Evolutionary conservation across 2,329 filamentous ascomycete genomes (phyloP).

Genomic region (Fonsecaea nubica): DNA sequence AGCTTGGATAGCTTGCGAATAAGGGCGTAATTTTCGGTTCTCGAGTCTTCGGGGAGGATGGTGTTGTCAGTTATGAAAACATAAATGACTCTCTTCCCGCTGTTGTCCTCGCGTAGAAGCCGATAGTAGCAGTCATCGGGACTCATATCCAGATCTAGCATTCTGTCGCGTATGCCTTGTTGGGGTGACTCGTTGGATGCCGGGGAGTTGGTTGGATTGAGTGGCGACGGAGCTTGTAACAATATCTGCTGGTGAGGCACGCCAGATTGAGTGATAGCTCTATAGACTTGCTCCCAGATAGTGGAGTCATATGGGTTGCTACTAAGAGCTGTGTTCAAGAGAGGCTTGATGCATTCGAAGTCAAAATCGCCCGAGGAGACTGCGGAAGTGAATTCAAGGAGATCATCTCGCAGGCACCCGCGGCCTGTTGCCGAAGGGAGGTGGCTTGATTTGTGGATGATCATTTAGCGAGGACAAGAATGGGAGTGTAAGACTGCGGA

Average conservation of each 20-base stretch:
- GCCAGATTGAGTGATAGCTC: background rate
- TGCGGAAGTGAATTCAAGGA: background rate
- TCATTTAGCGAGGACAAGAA: background rate
- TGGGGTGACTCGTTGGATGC: background rate
- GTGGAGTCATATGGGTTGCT: background rate
- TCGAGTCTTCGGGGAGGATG: background rate
- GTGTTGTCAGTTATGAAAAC: background rate
- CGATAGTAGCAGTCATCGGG: background rate
- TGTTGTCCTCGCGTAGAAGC: background rate
- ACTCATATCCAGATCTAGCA: background rate
- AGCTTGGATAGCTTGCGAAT: background rate
- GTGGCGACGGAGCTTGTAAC: background rate
- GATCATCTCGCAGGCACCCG: background rate
- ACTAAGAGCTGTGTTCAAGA: background rate
- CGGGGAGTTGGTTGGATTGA: background rate
- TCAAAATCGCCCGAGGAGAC: background rate
- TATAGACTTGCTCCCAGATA: background rate
- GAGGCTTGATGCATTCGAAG: background rate
- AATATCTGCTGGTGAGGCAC: background rate
- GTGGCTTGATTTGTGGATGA: background rate
- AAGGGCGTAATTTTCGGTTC: background rate
- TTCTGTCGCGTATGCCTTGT: background rate
- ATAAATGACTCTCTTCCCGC: background rate
- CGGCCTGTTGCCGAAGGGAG: background rate
- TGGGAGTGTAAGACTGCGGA: background rate